Base-by-base conservation (phyloP, 495 filamentous ascomycete genomes). In the Trichoderma parareesei region DNA sequence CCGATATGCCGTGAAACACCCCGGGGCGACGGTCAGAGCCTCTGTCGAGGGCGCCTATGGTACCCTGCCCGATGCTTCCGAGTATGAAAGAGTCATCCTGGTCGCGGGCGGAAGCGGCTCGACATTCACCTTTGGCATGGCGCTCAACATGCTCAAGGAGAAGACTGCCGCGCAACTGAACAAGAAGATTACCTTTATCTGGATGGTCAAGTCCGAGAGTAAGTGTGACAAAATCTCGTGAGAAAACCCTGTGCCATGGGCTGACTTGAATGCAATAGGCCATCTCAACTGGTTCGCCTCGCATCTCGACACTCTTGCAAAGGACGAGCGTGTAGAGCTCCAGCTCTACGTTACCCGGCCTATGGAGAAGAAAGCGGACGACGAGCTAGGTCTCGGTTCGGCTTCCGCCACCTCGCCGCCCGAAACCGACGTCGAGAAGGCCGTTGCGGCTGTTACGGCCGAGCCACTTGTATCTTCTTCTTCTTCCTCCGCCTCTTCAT, bases 51-150 rank as follows among this genome's bases (percentile, higher is more conserved):
- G 85, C 0, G 84, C 86, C 0, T 87, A 88, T 65, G 85, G 87
- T 44, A 82, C 81, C 38, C 67, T 75, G 60, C 60, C 76, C 77
- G 43, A 77, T 79, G 10, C 71, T 49, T 66, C 77, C 20, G 70
- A 80, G 68, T 73, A 75, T 65, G 69, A 77, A 42, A 71, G 76
- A 37, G 74, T 78, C 5, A 65, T 88, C 16, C 65, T 88, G 14
- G 74, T 88, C n/a, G 83, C 84, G 5, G 84, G 86, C 6, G 85
- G 86, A 11, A 83, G 80, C 16, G 86, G 85, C n/a, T 84, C 88
- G 43, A 85, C 82, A 0, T 84, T 87, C 55, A 75, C 80, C 3
- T 85, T 82, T 65, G 79, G 80, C 10, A 74, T 83, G 41, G 80
- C 78, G 3, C 69, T 82, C 10, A 81, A 84, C 65, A 71, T 82